Conservation (phyloP, 2,329 filamentous ascomycete genomes). For the Alternaria sp. region DNA sequence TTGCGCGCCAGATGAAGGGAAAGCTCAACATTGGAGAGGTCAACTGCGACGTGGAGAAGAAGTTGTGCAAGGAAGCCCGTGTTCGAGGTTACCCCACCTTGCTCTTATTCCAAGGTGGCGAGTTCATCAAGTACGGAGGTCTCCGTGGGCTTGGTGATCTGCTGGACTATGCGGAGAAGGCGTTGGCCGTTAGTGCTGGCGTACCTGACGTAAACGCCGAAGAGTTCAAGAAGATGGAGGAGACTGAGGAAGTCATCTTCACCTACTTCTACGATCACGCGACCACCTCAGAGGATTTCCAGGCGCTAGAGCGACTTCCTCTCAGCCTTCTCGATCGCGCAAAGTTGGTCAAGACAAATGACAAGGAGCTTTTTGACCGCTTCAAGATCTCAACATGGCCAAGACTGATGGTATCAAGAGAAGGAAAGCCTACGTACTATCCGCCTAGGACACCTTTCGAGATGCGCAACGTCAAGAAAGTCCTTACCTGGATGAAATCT, state of each 20-base stretch:
- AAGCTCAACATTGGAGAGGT: constrained; percentile 93
- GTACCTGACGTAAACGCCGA: constrained; percentile 81
- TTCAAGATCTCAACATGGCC: constrained; percentile 99
- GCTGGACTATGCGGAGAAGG: constrained; percentile 84
- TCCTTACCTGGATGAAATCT: constrained; percentile 92
- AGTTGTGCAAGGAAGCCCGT: constrained; percentile 90
- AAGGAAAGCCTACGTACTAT: constrained; percentile 91
- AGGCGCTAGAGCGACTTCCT: constrained; percentile 83
- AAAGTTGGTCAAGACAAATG: constrained; percentile 89
- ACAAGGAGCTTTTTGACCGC: constrained; percentile 74
- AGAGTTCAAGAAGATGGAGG: constrained; percentile 81
- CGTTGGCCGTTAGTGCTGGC: constrained; percentile 77
- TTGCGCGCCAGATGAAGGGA: constrained; percentile 90
- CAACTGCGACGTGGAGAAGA: constrained; percentile 85
- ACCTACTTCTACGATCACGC: constrained; percentile 98
- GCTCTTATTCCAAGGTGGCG: constrained; percentile 88
- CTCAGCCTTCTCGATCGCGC: constrained; percentile 90
- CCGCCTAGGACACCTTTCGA: constrained; percentile 85
- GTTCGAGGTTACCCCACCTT: constrained; percentile 86
- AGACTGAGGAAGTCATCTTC: constrained; percentile 95
- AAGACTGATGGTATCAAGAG: constrained; percentile 85
- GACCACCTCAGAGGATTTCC: constrained; percentile 90
- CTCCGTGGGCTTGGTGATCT: constrained; percentile 92
- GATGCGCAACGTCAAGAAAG: constrained; percentile 84
- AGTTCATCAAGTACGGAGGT: constrained; percentile 91